Base-by-base conservation (phyloP, 192 early-diverging fungal genomes). In the Umbelopsis sp. region DNA sequence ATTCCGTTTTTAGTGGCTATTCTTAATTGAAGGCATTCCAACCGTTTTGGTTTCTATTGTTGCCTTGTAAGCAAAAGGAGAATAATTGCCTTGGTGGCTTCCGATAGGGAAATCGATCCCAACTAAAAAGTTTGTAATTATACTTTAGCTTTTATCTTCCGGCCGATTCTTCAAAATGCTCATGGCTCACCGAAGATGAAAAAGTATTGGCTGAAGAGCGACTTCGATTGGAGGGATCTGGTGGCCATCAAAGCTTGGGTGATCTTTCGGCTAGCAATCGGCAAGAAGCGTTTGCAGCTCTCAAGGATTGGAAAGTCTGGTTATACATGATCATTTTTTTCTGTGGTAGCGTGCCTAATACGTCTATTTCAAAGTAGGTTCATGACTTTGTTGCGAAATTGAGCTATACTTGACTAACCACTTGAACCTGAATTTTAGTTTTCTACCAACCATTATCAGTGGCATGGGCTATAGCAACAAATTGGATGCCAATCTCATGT, bases 261-360 rank as follows among this genome's bases (percentile, higher is more conserved):
- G 75, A 76, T 46, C 21, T 76, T 22, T 47, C 53, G 44, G 51
- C 70, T 4, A 51, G 61, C 20, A 76, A 76, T 45, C 71, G 71
- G 16, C 67, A 71, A 21, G 70, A 76, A 49, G 70, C 70, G 0
- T 48, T 66, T 33, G 55, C 67, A 27, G 75, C 75, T 2, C 30
- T 76, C 15, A 50, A 70, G 1, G 75, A 76, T 22, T 76, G 75
- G 75, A 76, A 76, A 49, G 66, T 76, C 12, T 76, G 75, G 75
- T 45, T 72, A 37, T 76, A 66, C 23, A 76, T 76, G 75, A 4
- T 68, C 66, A 76, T 76, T 51, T 76, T 76, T 70, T 76, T 76
- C 58, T 76, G 75, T 46, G 75, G 75, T 16, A 76, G 75, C 64
- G 75, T 76, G 4, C 75, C 75, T n/a, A 76, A 76, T 41, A 76